Base-by-base conservation (phyloP, 495 filamentous ascomycete genomes). In the Pyronema domesticum region DNA sequence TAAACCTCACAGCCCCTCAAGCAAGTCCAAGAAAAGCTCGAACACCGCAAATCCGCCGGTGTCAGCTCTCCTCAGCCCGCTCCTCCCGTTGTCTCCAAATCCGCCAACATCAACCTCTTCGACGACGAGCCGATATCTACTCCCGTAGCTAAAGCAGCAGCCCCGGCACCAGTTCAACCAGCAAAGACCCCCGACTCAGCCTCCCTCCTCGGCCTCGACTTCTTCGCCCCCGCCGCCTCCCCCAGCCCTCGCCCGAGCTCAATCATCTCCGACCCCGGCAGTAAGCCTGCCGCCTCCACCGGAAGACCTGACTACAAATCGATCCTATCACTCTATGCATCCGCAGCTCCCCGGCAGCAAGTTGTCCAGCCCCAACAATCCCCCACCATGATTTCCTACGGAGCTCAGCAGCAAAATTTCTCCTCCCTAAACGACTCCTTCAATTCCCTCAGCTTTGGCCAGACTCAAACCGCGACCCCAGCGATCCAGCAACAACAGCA, bases 241-340 rank as follows among this genome's bases (percentile, higher is more conserved):
- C 72, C 82, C 1, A 73, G 83, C 11, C 76, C 77, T 46, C 77
- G 87, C 44, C 85, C 88, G 15, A 58, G 58, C 9, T 65, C 62
- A 2, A 58, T 65, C 23, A 65, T 58, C 40, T 61, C 62, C 8
- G 59, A 64, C 48, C 62, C 62, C 10, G 57, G 64, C 36, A 37
- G 58, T 30, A 30, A 30, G 23, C 34, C 53, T 23, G 60, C 51
- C 23, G 57, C 53, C 3, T 43, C 55, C 15, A 61, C 62, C 59
- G 95, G 89, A 42, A 75, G 91, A 39, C 89, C 93, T 1, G 91
- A 98, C 67, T 96, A 96, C 67, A 89, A 95, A 66, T 95, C 89
- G 10, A 98, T 98, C 54, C 70, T 98, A 9, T 96, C 93, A 2
- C 73, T 98, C 7, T 98, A 98, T 64, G 85, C 91, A 37, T 86